These are phyloP conservation scores for Physocladia obscura DNA, from an alignment of 192 early-diverging fungal species.

Conservation along the genomic window DNA sequence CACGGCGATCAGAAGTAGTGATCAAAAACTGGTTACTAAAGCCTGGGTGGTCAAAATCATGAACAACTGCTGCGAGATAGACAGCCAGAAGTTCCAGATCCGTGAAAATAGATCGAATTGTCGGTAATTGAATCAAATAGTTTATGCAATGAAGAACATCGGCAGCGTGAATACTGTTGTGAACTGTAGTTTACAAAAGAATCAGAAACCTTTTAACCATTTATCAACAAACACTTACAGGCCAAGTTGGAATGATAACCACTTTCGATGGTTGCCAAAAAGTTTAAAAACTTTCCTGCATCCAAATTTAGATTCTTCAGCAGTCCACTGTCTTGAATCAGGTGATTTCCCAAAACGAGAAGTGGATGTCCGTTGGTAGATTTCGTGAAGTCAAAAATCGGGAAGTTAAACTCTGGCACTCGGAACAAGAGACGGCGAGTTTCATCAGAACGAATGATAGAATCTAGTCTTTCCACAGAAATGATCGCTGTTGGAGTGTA, in stretches of 20 bases:
- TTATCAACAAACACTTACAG: slow-evolving; percentile 35
- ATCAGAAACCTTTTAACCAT: neutral
- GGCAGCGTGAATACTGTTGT: slow-evolving; percentile 57
- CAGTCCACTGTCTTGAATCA: slow-evolving; percentile 45
- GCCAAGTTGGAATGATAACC: slow-evolving; percentile 49
- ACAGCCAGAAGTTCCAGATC: slow-evolving; percentile 51
- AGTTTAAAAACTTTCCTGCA: slow-evolving; percentile 45
- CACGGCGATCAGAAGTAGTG: slow-evolving; percentile 41
- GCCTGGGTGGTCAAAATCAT: slow-evolving; percentile 65
- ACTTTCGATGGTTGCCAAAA: slow-evolving; percentile 44
- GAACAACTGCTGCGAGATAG: slow-evolving; percentile 56
- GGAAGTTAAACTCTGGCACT: slow-evolving; percentile 50
- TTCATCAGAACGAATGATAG: neutral
- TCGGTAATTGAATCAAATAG: slow-evolving; percentile 38
- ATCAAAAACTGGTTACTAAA: slow-evolving; percentile 59
- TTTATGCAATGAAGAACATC: slow-evolving; percentile 59
- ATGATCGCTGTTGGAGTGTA: slow-evolving; percentile 8
- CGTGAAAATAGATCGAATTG: slow-evolving; percentile 40
- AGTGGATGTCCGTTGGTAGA: slow-evolving; percentile 38
- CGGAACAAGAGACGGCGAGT: slow-evolving; percentile 29
- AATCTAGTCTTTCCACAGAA: neutral
- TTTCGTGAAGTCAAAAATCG: slow-evolving; percentile 53
- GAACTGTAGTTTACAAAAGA: slow-evolving; percentile 33
- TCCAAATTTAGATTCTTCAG: slow-evolving; percentile 39
- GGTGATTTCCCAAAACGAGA: slow-evolving; percentile 43